Conservation (phyloP, 805 yeast species). For the Yamadazyma insecticola region DNA sequence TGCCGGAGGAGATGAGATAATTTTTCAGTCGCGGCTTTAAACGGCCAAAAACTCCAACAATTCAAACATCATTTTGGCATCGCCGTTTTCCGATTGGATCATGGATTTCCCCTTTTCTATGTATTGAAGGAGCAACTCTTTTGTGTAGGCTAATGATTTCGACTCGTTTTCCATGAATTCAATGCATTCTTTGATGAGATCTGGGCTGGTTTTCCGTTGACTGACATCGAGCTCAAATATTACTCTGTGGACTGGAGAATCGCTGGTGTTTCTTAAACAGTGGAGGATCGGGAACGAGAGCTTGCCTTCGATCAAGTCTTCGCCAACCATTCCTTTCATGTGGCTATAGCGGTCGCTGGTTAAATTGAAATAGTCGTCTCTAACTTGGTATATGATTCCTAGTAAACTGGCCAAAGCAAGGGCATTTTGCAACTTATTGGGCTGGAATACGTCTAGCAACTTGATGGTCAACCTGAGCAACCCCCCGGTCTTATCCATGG, state of each 20-base stretch:
- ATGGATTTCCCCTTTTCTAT: no score
- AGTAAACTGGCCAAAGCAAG: constrained; percentile 61
- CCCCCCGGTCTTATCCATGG: constrained; percentile 83
- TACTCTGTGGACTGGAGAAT: constrained; percentile 20
- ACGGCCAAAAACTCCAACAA: no score
- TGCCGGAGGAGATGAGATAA: no score
- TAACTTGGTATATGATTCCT: constrained; percentile 82
- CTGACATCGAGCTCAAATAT: constrained; percentile 13
- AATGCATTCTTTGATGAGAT: constrained; percentile 17
- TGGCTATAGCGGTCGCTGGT: constrained; percentile 45
- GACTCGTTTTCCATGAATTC: constrained; percentile 16
- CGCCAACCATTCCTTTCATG: constrained; percentile 69
- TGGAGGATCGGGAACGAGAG: constrained; percentile 83
- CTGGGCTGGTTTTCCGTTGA: constrained; percentile 11
- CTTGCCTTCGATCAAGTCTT: constrained; percentile 88
- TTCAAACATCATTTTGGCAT: no score
- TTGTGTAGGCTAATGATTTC: constrained; percentile 22
- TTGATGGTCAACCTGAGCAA: constrained; percentile 70
- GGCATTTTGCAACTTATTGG: constrained; percentile 5
- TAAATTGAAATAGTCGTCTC: constrained; percentile 79
- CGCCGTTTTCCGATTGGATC: no score
- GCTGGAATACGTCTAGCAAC: constrained; percentile 42
- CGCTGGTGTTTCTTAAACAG: constrained; percentile 15
- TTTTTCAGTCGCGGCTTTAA: no score
- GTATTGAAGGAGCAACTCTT: no score